Evolutionary conservation across 768 basidiomycete species (phyloP).

Genomic region (Amanita brunnescens): DNA sequence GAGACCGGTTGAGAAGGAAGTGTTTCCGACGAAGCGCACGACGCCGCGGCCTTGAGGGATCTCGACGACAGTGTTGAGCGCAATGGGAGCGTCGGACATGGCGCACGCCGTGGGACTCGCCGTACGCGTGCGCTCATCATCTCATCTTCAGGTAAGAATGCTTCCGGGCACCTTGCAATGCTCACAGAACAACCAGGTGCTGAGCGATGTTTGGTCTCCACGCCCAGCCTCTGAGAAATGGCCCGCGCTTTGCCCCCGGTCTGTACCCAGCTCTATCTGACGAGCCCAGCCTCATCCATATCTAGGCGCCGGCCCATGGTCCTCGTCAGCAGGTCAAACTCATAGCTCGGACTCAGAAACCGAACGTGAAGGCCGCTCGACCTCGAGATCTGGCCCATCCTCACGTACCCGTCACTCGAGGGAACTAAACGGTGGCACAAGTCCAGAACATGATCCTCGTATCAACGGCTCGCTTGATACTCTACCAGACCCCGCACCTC

Average conservation of each 20-base stretch:
- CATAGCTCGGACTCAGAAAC: slow-evolving; percentile 45
- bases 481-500: slow-evolving; percentile 41
- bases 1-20: slow-evolving; percentile 79
- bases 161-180: neutral
- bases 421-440: slow-evolving; percentile 18
- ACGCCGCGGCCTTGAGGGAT: slow-evolving; percentile 75
- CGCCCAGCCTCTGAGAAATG: slow-evolving; percentile 13
- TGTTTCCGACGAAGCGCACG: slow-evolving; percentile 79
- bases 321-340: slow-evolving; percentile 15
- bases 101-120: neutral
- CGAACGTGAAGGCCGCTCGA: slow-evolving; percentile 40
- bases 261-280: slow-evolving; percentile 7
- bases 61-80: slow-evolving; percentile 67
- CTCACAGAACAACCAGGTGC: too few species aligned
- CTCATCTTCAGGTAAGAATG: too few species aligned
- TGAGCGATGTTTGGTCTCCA: slow-evolving; percentile 8
- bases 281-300: neutral
- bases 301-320: slow-evolving; percentile 27
- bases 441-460: slow-evolving; percentile 24
- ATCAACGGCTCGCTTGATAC: slow-evolving; percentile 39
- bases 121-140: neutral
- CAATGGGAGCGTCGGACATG: slow-evolving; percentile 20
- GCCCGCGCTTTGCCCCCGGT: slow-evolving; percentile 21
- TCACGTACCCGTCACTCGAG: slow-evolving; percentile 28
- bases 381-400: slow-evolving; percentile 41